Evolutionary conservation across 352 stramenopile species (phyloP), one percentile per base, ranked within the genome.

Genomic region (Elongisporangium undulatum): DNA sequence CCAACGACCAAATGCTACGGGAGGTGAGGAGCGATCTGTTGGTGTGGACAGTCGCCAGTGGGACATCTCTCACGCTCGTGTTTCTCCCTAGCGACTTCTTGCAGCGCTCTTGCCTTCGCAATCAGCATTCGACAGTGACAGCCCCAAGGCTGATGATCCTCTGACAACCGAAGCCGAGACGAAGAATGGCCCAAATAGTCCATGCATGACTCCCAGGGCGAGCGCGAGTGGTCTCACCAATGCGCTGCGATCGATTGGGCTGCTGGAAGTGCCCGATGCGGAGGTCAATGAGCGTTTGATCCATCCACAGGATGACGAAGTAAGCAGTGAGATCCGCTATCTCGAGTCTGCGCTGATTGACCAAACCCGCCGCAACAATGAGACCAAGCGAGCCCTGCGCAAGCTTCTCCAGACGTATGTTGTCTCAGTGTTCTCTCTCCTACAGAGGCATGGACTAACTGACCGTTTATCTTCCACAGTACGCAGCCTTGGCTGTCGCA

Each of bases 401-500:
- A 75, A 74, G 22, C 62, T 74, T 1, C 66, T 92, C 20, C 74
- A 89, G 34, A 64, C 66, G 82, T 90, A 59, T 39, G 74, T 64
- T 3, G 63, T 22, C 7, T 15, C 9, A 9, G 4, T 15, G 26
- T 9, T 41, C 29, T 41, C 29, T 41, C 1, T 9, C 7, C 8
- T 41, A 1, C 29, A 41, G 29, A 13, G 1, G 29, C 8, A 41
- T 41, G 29, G 9, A 13, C 29, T 49, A 21, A 45, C 41, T 22
- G n/a, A 23, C 15, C 2, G 23, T 26, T 55, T 6, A n/a, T 10
- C 39, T n/a, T 52, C 12, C n/a, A 38, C 34, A 92, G 79, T 53
- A 72, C 68, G 52, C 87, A 89, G 56, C 79, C 80, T n/a, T 90
- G 78, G 82, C 59, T 88, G 13, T 83, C 68, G 10, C 61, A 75